Evolutionary conservation across 805 yeast genomes (phyloP), one percentile per base, ranked within the genome.

Genomic region (Kurtzmaniella cleridarum): DNA sequence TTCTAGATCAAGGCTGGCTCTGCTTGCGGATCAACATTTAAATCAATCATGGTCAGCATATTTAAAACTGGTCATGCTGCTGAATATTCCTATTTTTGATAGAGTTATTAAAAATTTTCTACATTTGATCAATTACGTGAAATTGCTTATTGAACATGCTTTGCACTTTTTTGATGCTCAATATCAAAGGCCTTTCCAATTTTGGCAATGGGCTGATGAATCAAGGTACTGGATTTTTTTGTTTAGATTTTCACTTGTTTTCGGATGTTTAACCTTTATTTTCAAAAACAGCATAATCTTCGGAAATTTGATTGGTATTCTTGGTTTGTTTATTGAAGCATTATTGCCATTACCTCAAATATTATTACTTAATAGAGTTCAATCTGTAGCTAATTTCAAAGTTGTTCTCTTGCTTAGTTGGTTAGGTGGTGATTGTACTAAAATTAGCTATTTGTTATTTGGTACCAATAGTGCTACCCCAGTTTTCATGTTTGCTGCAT

Each of bases 141-240:
- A 28, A n/a, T 35, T 45, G 12, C 20, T 40, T 6, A 45, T 48
- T 30, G 39, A 39, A 8, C 49, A 74, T 36, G 51, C 69, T 37
- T 51, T 85, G 13, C 70, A 79, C 36, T 71, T 81, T 40, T 85
- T 84, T 56, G 93, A 85, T 57, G 84, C 84, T 14, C 75, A 75
- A 53, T 83, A 76, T 51, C 64, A 68, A 39, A 65, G 95, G 42
- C 81, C 88, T 1, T 71, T 68, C 35, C 58, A 70, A 29, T 86
- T 89, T 53, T 89, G 96, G 96, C 95, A 87, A 59, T 89, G 96
- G 96, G 68, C 72, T 47, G 69, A 75, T 4, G 76, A 75, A 41
- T 50, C 40, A 7, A 62, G 56, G 29, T 85, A 76, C 57, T 84
- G 88, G 89, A 65, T 62, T 47, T 87, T 84, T 53, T 50, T 88